Conservation (phyloP, 768 basidiomycete species). For the Boletus subparvulus region DNA sequence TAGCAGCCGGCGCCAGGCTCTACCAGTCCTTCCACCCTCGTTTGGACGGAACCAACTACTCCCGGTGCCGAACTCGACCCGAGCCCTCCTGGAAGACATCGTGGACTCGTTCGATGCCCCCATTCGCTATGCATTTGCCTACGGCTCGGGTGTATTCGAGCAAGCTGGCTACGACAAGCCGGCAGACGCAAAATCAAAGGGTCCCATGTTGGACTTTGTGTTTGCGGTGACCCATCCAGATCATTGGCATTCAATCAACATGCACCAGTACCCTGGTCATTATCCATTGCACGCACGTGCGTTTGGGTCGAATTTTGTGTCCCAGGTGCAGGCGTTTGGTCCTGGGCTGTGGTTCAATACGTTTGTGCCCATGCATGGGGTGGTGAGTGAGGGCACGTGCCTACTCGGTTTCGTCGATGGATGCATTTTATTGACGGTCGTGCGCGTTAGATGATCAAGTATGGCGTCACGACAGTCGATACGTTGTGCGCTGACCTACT, state of each 20-base stretch:
- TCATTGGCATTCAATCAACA: slow-evolving; percentile 95
- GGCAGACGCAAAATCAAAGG: slow-evolving; percentile 23
- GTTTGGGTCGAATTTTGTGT: slow-evolving; percentile 81
- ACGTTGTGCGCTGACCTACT: slow-evolving; percentile 86
- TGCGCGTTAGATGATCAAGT: slow-evolving; percentile 78
- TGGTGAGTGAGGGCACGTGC: too few species aligned
- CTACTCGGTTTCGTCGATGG: not conserved
- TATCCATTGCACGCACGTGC: slow-evolving; percentile 88
- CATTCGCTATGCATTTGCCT: slow-evolving; percentile 95
- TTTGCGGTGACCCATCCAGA: slow-evolving; percentile 92
- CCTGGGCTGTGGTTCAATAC: slow-evolving; percentile 98
- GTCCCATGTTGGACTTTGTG: slow-evolving; percentile 94
- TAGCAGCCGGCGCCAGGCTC: slow-evolving; percentile 28
- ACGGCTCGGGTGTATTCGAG: slow-evolving; percentile 94
- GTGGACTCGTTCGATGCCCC: slow-evolving; percentile 83
- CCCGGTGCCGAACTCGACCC: slow-evolving; percentile 74
- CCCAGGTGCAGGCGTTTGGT: slow-evolving; percentile 65
- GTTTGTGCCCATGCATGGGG: slow-evolving; percentile 78
- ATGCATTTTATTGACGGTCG: not conserved
- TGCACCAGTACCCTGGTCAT: slow-evolving; percentile 87
- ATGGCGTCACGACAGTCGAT: slow-evolving; percentile 92
- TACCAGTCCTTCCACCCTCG: slow-evolving; percentile 61
- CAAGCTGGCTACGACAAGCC: slow-evolving; percentile 72
- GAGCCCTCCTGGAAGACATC: slow-evolving; percentile 77
- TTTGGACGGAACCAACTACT: slow-evolving; percentile 85